Percentiles rank a stretch among this genome's conserved stretches.
Conservation (phyloP, 768 basidiomycete species). For the Agrocybe chaxingu region DNA sequence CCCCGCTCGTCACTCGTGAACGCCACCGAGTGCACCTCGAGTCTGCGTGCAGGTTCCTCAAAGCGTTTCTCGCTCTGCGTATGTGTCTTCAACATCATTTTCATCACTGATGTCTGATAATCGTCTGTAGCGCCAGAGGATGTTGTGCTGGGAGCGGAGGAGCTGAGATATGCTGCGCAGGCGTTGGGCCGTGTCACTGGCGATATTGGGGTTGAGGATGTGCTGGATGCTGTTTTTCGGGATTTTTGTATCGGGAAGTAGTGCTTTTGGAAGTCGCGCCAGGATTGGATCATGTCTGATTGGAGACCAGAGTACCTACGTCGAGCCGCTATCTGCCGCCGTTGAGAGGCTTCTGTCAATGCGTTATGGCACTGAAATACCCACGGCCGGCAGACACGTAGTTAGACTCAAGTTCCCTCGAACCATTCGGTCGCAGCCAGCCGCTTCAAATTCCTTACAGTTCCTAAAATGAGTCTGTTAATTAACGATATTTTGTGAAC, state of each 20-base stretch:
- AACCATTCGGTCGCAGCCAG: too few species aligned
- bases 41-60: slow-evolving; percentile 55
- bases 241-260: slow-evolving; percentile 91
- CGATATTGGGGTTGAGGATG: slow-evolving; percentile 75
- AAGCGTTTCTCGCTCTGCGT: slow-evolving; percentile 55
- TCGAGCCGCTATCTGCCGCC: too few species aligned
- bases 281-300: too few species aligned
- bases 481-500: too few species aligned
- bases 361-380: too few species aligned
- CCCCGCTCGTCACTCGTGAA: slow-evolving; percentile 73
- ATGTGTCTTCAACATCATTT: slow-evolving; percentile 17
- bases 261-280: too few species aligned
- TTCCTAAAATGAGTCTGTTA: too few species aligned
- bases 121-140: slow-evolving; percentile 52
- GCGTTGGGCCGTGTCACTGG: slow-evolving; percentile 87
- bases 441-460: too few species aligned
- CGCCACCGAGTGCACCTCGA: slow-evolving; percentile 79
- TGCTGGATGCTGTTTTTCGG: slow-evolving; percentile 77
- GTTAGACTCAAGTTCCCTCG: too few species aligned
- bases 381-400: too few species aligned
- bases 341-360: too few species aligned
- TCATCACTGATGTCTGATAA: neutral
- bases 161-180: slow-evolving; percentile 80
- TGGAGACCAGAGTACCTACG: too few species aligned
- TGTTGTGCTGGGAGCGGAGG: slow-evolving; percentile 81